Evolutionary conservation across 495 filamentous ascomycete species (phyloP).

Genomic region (Xylaria acuta): DNA sequence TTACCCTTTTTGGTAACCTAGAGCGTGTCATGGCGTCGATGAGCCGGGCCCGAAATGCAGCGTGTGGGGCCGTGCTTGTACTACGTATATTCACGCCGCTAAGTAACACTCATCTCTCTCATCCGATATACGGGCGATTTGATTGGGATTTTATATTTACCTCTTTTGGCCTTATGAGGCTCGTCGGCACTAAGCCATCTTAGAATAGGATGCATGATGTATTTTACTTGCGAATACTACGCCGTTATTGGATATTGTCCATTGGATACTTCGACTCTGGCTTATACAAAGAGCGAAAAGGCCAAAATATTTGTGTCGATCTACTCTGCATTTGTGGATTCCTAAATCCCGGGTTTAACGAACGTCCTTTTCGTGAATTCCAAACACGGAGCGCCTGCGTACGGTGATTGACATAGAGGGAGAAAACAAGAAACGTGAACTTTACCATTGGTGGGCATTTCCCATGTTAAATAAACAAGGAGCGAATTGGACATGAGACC

Average conservation of each 20-base stretch:
- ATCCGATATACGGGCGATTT: not conserved
- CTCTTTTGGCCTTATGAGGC: not conserved
- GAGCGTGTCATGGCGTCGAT: not conserved
- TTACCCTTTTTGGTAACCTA: not conserved
- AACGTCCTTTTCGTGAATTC: not conserved
- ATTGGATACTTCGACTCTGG: not conserved
- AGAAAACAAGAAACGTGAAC: not conserved
- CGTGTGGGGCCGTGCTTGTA: not conserved
- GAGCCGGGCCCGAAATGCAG: not conserved
- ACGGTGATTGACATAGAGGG: not conserved
- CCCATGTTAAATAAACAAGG: not conserved
- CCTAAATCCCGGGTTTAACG: not conserved
- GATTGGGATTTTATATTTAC: not conserved
- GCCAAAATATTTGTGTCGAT: not conserved
- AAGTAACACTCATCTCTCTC: not conserved
- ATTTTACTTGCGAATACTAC: not conserved
- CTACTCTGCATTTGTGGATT: not conserved
- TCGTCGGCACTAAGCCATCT: not conserved
- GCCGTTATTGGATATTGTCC: not conserved
- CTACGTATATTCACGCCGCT: not conserved
- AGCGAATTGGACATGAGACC: not conserved
- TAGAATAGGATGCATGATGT: not conserved
- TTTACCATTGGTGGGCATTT: not conserved
- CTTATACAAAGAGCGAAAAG: not conserved
- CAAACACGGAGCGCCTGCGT: not conserved